Base-by-base conservation (phyloP, 495 filamentous ascomycete species). In the Cercophora sp. region DNA sequence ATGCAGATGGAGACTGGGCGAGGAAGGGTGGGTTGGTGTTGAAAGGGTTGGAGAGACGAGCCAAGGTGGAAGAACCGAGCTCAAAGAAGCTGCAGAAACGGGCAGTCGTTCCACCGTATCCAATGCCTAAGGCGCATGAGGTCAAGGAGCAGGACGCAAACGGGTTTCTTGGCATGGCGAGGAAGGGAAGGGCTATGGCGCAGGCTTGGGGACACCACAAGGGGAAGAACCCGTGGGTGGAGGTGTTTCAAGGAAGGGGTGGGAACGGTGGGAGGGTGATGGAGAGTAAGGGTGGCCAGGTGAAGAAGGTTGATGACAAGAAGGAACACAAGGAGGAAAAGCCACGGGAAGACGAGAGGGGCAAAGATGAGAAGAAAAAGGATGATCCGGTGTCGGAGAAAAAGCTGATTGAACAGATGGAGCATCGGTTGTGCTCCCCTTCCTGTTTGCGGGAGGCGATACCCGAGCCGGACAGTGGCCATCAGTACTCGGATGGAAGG, bases 351-450 rank as follows among this genome's bases (percentile, higher is more conserved):
- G 9, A 18, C 3, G 37, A 41, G 8, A 20, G 20, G 37, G 20
- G 13, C 13, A 41, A 41, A 19, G 37, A 41, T 2, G 37, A 4
- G 37, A 8, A 8, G 23, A 3, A 31, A 40, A 1, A 10, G 22
- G 36, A 31, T 8, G 16, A 16, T 5, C 23, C 4, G 23, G 15
- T 22, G 23, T 8, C 18, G 8, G 48, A 51, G 32, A 51, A 51
- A 36, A 34, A 41, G 5, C 13, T 51, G 36, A 51, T 51, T 42
- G 48, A 51, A 16, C 22, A 40, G 16, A 16, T 51, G n/a, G 48
- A 51, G 36, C 35, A 51, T 23, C 22, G 26, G 35, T 10, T 51
- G 13, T 51, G 48, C 15, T 51, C 48, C 35, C 48, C 48, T 16
- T 51, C 48, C 2, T 51, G 48, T n/a, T 23, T 40, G 5, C 18